Percentiles rank a stretch among this genome's conserved stretches.
phyloP scores from a whole-genome alignment of 345 rosid species.

The Alliaria petiolata region DNA sequence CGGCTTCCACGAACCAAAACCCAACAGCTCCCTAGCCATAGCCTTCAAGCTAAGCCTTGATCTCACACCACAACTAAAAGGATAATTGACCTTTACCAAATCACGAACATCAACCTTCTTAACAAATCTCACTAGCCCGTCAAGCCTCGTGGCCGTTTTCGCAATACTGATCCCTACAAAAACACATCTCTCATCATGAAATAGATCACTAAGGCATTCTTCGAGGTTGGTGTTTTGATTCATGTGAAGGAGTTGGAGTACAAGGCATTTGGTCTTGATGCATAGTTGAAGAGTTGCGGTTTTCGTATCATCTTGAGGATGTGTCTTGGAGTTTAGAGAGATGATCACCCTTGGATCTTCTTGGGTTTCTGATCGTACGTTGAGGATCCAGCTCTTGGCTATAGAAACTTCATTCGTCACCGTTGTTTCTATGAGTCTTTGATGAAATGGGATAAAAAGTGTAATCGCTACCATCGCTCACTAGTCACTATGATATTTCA shows the following conservation, averaged over 20 bases:
- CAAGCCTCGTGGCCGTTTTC: neutral
- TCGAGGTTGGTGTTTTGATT: slow-evolving; percentile 5
- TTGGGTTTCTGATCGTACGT: neutral
- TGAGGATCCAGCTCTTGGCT: slow-evolving; percentile 19
- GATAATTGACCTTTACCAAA: slow-evolving; percentile 17
- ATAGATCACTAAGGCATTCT: slow-evolving; percentile 2
- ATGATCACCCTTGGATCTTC: slow-evolving; percentile 13
- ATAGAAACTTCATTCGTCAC: slow-evolving; percentile 23
- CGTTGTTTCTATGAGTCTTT: slow-evolving; percentile 16
- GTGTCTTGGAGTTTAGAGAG: slow-evolving; percentile 14
- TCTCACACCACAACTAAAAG: slow-evolving; percentile 6
- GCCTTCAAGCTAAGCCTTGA: slow-evolving; percentile 13
- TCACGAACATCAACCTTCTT: slow-evolving; percentile 26
- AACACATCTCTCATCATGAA: slow-evolving; percentile 6
- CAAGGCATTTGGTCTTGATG: slow-evolving; percentile 17
- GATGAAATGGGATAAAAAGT: neutral
- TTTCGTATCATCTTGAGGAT: slow-evolving; percentile 8
- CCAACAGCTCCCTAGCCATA: slow-evolving; percentile 14
- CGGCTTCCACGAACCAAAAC: slow-evolving; percentile 23
- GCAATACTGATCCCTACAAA: slow-evolving; percentile 22
- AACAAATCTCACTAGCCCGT: neutral
- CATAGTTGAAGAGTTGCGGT: slow-evolving; percentile 21
- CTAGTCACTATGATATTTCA: neutral
- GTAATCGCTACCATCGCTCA: slow-evolving; percentile 5
- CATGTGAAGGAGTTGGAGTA: slow-evolving; percentile 22